phyloP scores from a whole-genome alignment of 306 rosid species.

The Rosa chinensis region DNA sequence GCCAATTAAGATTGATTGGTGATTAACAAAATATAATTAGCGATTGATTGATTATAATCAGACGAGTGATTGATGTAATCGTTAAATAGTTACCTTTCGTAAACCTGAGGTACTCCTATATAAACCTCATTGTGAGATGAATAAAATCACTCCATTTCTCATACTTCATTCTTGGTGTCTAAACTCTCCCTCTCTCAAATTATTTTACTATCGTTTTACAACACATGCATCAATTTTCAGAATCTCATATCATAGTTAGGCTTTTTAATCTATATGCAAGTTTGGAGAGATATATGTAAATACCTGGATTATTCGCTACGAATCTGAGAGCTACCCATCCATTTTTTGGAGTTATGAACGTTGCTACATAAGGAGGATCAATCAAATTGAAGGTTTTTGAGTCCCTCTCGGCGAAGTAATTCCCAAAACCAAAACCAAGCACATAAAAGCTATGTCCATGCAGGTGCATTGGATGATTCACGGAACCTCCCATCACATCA shows the following conservation, averaged over 20 bases:
- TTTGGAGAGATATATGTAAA: neutral
- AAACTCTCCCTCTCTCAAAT: no score
- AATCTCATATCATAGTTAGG: neutral
- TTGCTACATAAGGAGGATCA: slow-evolving; percentile 12
- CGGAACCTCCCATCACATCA: neutral
- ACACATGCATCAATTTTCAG: neutral
- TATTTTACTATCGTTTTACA: no score
- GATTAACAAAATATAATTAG: no score
- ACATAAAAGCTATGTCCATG: slow-evolving; percentile 18
- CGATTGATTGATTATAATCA: no score
- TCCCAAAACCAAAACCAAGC: neutral
- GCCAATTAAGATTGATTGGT: no score
- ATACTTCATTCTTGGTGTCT: no score
- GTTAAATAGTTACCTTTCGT: no score
- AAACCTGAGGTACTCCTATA: no score
- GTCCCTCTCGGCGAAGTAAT: slow-evolving; percentile 12
- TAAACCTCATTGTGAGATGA: no score
- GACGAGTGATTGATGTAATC: no score
- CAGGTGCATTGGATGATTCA: slow-evolving; percentile 17
- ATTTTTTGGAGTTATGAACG: neutral
- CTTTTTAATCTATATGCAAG: neutral
- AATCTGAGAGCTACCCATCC: slow-evolving; percentile 24
- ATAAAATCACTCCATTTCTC: no score
- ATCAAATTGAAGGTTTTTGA: slow-evolving; percentile 10
- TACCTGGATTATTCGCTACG: slow-evolving; percentile 13